Evolutionary conservation across 2,329 filamentous ascomycete species (phyloP).

Genomic region (Aureobasidium sp.): DNA sequence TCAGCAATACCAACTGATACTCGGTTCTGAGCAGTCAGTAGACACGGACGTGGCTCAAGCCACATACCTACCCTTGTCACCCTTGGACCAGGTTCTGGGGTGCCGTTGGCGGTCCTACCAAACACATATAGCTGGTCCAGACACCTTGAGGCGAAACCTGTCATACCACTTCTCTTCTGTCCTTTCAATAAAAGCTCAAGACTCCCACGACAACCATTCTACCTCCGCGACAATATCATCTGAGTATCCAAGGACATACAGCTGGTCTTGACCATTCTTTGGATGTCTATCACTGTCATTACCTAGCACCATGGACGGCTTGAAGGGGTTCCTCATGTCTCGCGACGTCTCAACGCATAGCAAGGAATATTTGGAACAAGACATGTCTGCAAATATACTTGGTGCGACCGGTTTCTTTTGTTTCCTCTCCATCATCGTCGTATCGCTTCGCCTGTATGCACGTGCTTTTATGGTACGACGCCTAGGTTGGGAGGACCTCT

Average conservation of each 20-base stretch:
- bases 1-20: neutral
- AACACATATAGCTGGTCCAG: neutral
- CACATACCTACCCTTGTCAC: neutral
- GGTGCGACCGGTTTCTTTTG: neutral
- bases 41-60: neutral
- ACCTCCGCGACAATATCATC: neutral
- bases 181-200: neutral
- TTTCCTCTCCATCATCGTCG: neutral
- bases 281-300: neutral
- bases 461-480: neutral
- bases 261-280: neutral
- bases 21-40: neutral
- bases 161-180: neutral
- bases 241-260: neutral
- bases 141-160: neutral
- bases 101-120: neutral
- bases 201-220: neutral
- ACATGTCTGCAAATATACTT: neutral
- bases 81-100: neutral
- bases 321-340: neutral
- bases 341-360: neutral
- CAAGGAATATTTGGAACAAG: neutral
- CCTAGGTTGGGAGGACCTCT: neutral
- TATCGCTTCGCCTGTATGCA: neutral
- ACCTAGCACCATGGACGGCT: neutral